A percentile compares a stretch with the other conserved stretches of the same genome.
Conservation (phyloP, 1,284 basidiomycete genomes). For the Pseudozyma pruni region DNA sequence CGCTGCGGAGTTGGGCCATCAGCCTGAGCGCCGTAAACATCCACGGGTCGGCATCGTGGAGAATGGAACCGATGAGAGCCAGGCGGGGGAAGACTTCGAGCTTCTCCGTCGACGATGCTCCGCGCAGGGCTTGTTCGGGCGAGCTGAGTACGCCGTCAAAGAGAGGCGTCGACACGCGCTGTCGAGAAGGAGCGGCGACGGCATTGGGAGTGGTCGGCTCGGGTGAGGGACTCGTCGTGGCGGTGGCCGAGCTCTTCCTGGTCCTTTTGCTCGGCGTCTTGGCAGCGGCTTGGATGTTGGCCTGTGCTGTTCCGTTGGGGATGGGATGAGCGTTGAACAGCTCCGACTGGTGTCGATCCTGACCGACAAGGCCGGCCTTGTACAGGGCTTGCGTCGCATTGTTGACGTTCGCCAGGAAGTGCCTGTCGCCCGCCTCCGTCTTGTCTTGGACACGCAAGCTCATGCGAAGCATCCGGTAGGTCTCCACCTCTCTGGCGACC, state of each 20-base stretch:
- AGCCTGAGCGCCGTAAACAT: slow-evolving; percentile 9
- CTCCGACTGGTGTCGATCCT: not conserved
- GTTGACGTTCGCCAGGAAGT: not conserved
- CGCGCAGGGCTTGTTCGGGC: not conserved
- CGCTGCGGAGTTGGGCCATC: slow-evolving; percentile 23
- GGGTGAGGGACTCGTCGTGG: not conserved
- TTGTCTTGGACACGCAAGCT: slow-evolving; percentile 1
- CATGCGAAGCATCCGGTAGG: slow-evolving; percentile 4
- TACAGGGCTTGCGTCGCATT: not conserved
- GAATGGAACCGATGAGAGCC: not conserved
- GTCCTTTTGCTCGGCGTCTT: not conserved
- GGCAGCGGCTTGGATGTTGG: no score
- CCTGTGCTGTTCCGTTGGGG: no score
- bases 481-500: slow-evolving; percentile 4
- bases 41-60: not conserved
- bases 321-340: no score
- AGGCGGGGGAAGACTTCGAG: slow-evolving; percentile 4
- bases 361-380: not conserved
- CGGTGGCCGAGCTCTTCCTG: not conserved
- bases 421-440: not conserved
- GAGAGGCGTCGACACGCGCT: no score
- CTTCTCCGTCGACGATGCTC: not conserved
- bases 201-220: not conserved
- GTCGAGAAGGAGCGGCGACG: not conserved
- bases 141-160: not conserved